Percentiles rank a stretch among this genome's conserved stretches.
phyloP scores from a whole-genome alignment of 148 eudicot species.

The Chenopodium suecicum region DNA sequence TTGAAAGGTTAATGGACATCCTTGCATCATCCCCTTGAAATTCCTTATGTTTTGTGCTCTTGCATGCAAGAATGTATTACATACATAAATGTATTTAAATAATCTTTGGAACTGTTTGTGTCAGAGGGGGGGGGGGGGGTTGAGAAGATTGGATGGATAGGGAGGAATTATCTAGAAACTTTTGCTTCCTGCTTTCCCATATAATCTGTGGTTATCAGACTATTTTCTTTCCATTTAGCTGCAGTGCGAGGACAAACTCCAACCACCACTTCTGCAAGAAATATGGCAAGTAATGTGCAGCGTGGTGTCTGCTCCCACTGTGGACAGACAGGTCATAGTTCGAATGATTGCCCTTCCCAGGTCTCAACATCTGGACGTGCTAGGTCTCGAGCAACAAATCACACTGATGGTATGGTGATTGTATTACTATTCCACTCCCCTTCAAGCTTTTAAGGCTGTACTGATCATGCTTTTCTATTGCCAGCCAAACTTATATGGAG shows the following conservation, averaged over 20 bases:
- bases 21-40: neutral
- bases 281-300: slow-evolving; percentile 44
- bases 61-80: neutral
- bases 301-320: slow-evolving; percentile 49
- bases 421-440: neutral
- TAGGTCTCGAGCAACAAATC: slow-evolving; percentile 47
- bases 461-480: slow-evolving; percentile 2
- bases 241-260: slow-evolving; percentile 58
- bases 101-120: neutral
- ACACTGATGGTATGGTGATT: slow-evolving; percentile 42
- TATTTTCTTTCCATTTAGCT: slow-evolving; percentile 17
- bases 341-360: slow-evolving; percentile 59
- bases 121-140: neutral
- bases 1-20: no score
- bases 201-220: slow-evolving; percentile 7
- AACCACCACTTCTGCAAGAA: slow-evolving; percentile 41
- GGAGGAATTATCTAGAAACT: neutral
- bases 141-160: neutral
- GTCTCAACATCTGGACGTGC: slow-evolving; percentile 47
- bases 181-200: neutral
- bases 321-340: slow-evolving; percentile 63
- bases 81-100: neutral
- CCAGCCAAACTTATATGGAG: neutral
- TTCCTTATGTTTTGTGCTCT: neutral
- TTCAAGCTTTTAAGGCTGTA: neutral